phyloP scores from a whole-genome alignment of 345 rosid genomes.

The Odontarrhena argentea region DNA sequence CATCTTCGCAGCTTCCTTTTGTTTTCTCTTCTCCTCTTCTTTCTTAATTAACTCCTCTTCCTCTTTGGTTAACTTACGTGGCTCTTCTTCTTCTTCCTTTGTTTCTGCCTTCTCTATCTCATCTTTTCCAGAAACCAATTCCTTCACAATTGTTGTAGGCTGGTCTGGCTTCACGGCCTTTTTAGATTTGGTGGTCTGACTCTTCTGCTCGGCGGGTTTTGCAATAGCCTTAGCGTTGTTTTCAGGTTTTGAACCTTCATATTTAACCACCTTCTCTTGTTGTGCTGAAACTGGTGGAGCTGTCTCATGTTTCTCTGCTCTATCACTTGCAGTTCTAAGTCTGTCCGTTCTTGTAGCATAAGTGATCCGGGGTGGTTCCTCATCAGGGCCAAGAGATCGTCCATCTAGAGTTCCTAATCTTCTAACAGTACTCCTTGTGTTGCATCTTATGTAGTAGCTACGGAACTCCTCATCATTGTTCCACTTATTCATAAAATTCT shows the following conservation, averaged over 20 bases:
- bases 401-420: slow-evolving; percentile 82
- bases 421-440: slow-evolving; percentile 59
- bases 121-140: slow-evolving; percentile 45
- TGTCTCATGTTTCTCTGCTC: slow-evolving; percentile 38
- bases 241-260: slow-evolving; percentile 46
- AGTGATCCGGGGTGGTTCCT: slow-evolving; percentile 59
- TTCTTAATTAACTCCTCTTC: slow-evolving; percentile 73
- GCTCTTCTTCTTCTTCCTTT: slow-evolving; percentile 54
- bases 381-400: slow-evolving; percentile 83
- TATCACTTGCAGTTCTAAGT: slow-evolving; percentile 43
- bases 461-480: slow-evolving; percentile 66
- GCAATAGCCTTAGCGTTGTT: slow-evolving; percentile 33
- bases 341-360: slow-evolving; percentile 42
- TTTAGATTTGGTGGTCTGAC: slow-evolving; percentile 46
- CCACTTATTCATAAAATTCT: slow-evolving; percentile 68
- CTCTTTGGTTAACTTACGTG: slow-evolving; percentile 58
- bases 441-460: slow-evolving; percentile 60
- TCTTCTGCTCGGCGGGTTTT: slow-evolving; percentile 50
- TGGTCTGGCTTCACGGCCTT: slow-evolving; percentile 45
- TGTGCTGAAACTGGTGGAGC: slow-evolving; percentile 38
- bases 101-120: slow-evolving; percentile 48
- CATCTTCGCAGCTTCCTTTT: slow-evolving; percentile 60
- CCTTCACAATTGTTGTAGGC: slow-evolving; percentile 32
- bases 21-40: slow-evolving; percentile 72
- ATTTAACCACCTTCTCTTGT: slow-evolving; percentile 38